Conservation (phyloP, 176 grass and related monocot genomes). For the Eremochloa ophiuroides region DNA sequence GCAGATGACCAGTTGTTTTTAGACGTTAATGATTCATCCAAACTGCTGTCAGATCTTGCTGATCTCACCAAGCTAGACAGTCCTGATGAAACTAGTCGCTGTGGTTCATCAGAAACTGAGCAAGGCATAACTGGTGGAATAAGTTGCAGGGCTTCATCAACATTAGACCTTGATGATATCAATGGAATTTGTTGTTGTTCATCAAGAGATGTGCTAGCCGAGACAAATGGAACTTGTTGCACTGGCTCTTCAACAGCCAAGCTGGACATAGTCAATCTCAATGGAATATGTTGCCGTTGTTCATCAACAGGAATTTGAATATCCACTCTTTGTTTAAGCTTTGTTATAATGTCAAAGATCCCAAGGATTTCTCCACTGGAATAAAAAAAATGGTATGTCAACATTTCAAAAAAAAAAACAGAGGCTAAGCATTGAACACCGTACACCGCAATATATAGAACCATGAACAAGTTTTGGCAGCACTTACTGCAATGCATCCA, state of each 20-base stretch:
- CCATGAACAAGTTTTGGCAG: neutral
- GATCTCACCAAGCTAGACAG: slow-evolving; percentile 18
- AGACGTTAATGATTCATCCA: neutral
- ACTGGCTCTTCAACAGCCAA: neutral
- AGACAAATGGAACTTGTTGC: neutral
- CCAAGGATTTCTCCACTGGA: slow-evolving; percentile 65
- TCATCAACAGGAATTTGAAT: slow-evolving; percentile 27
- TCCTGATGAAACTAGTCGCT: slow-evolving; percentile 12
- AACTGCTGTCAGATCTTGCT: neutral
- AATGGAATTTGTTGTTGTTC: neutral
- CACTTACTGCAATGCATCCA: slow-evolving; percentile 81
- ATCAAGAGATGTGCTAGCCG: slow-evolving; percentile 10
- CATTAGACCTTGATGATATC: neutral
- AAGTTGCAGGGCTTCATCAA: neutral
- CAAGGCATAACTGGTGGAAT: slow-evolving; percentile 5
- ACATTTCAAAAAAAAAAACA: neutral
- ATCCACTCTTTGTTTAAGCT: slow-evolving; percentile 46
- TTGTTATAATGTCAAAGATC: slow-evolving; percentile 38
- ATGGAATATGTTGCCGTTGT: slow-evolving; percentile 4
- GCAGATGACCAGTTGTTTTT: slow-evolving; percentile 20
- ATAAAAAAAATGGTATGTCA: neutral
- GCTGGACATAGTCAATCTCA: slow-evolving; percentile 25
- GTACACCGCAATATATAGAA: neutral
- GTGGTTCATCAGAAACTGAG: neutral
- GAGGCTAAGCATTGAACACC: neutral